phyloP scores from a whole-genome alignment of 129 eudicot species.

The Escallonia rubra region DNA sequence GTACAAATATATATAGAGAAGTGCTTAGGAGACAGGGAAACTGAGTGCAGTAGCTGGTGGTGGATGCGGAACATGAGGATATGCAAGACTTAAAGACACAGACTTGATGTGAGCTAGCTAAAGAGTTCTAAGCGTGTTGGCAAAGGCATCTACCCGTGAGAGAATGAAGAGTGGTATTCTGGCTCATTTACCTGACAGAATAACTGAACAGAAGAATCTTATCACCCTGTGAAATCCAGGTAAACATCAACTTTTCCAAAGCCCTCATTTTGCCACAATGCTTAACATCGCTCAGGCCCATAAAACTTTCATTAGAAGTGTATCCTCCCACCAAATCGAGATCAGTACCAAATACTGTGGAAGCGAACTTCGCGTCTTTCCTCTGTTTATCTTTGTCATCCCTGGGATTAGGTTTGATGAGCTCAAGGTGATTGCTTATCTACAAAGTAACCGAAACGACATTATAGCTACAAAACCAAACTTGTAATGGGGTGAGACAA shows the following conservation, averaged over 20 bases:
- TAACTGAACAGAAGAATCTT: conserved; percentile 93
- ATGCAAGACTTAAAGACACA: too few species aligned
- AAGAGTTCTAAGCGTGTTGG: too few species aligned
- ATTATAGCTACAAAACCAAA: background rate
- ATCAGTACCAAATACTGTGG: conserved; percentile 74
- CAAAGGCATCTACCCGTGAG: background rate
- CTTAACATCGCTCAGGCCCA: conserved; percentile 81
- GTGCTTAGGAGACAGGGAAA: too few species aligned
- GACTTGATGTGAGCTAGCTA: too few species aligned
- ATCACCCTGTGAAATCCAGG: conserved; percentile 77
- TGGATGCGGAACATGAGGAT: too few species aligned
- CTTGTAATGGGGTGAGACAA: background rate
- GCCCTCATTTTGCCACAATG: conserved; percentile 97
- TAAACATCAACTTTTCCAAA: conserved; percentile 67
- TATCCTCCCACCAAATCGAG: conserved; percentile 73
- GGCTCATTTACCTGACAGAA: conserved; percentile 74
- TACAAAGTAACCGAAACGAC: conserved; percentile 12
- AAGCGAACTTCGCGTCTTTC: conserved; percentile 75
- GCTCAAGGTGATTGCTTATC: conserved; percentile 97
- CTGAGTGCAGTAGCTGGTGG: too few species aligned
- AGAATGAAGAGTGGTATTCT: background rate
- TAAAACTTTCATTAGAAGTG: conserved; percentile 62
- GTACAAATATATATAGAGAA: too few species aligned
- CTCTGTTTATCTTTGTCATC: conserved; percentile 74
- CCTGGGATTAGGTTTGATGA: conserved; percentile 85